Base-by-base conservation (phyloP, 176 grass and related monocot genomes). In the Triticum dicoccoides region DNA sequence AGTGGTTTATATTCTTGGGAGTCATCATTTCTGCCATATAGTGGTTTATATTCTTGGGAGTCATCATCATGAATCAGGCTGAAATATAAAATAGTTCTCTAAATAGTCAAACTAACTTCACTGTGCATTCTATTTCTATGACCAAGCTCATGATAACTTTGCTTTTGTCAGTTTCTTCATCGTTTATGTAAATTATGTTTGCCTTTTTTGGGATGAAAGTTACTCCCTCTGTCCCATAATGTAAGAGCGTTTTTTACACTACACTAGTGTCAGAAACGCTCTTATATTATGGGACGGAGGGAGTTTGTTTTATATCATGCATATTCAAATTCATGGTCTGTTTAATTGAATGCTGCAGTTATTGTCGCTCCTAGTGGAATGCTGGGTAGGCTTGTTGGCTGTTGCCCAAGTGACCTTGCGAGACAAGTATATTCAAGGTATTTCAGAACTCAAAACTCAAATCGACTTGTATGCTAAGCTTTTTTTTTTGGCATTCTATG, bases 381-480 rank as follows among this genome's bases (percentile, higher is more conserved):
- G 94, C 85, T 95, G 42, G 97, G 97, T 77, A 98, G 93, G 85
- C 97, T 98, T 83, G 90, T 93, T 3, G 97, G 97, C 41, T 98
- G 94, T 77, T 98, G 92, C 84, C 97, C 97, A 15, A 96, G 92
- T 94, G 97, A 98, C 85, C 97, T 98, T 54, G 92, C 95, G 56
- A 96, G 87, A 90, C 91, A 98, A 92, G 97, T 98, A 41, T 98
- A 98, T 77, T 86, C 79, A 70, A 96, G 97, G 97, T 98, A 94
- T 44, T 81, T 80, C 51, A 75, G 39, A 73, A 45, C 20, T 73
- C 68, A 54, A 54, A 54, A 54, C 15, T 54, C 65, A 65, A 65
- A 71, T 68, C 11, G 6, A 21, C 37, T 59, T 45, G 2, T 81
- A 73, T 21, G 5, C 32, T 83, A 85, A 77, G 63, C 17, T 63